Evolutionary conservation across 2,329 filamentous ascomycete genomes (phyloP).

Genomic region (Plenodomus biglobosus): DNA sequence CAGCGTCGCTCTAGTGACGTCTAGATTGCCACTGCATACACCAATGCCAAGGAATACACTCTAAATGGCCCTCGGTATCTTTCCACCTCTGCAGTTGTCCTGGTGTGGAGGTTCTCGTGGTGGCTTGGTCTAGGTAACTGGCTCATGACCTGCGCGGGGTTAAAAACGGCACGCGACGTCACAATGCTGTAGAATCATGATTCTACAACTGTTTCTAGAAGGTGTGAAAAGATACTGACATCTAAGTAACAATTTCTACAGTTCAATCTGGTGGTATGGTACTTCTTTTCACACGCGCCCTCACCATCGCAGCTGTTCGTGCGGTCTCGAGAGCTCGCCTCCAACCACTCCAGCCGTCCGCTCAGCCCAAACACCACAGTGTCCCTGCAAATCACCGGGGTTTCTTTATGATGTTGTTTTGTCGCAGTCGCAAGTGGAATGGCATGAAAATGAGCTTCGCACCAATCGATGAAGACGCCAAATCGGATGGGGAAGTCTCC

Average conservation of each 20-base stretch:
- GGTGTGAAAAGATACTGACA: too few species aligned
- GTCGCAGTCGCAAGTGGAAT: neutral
- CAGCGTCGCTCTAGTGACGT: too few species aligned
- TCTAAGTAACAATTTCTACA: too few species aligned
- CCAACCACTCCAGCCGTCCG: too few species aligned
- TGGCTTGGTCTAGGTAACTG: constrained; percentile 1
- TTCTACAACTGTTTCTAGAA: too few species aligned
- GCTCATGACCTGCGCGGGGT: neutral
- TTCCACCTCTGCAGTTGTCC: neutral
- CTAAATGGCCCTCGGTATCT: constrained; percentile 4
- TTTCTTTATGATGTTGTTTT: neutral
- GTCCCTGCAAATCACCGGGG: neutral
- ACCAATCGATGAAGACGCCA: neutral
- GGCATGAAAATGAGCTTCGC: neutral
- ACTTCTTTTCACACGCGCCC: too few species aligned
- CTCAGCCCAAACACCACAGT: neutral
- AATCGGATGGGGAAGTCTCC: neutral
- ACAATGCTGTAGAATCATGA: too few species aligned
- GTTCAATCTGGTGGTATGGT: too few species aligned
- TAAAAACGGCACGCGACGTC: neutral
- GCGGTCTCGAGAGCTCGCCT: too few species aligned
- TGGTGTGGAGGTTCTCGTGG: neutral
- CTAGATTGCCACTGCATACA: too few species aligned
- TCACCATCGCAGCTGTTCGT: too few species aligned
- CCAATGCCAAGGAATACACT: neutral